Evolutionary conservation across 805 yeast genomes (phyloP), one percentile per base, ranked within the genome.

Genomic region (Candida broadrunensis): DNA sequence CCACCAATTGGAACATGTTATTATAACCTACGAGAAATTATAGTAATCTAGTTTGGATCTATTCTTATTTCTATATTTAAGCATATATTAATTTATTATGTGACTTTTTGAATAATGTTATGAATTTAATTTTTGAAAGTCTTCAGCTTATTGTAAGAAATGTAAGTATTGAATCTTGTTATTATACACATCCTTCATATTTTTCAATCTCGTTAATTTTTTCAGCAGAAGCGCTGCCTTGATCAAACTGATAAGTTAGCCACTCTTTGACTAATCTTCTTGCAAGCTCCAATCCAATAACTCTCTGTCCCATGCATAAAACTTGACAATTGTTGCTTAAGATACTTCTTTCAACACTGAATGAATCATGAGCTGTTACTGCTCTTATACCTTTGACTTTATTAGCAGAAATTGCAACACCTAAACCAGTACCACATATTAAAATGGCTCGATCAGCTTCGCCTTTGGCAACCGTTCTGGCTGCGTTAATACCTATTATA

Each of bases 371-470:
- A 3, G 76, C 77, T 17, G 77, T 72, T 8, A 67, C 76, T 1
- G 77, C 77, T 35, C 77, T 55, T 39, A 72, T 70, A 9, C 76
- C 76, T 2, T 58, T 50, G 16, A 72, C 77, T 47, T 72, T 72
- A 54, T 72, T 72, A 12, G 77, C 77, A 29, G 70, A 55, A 37
- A 72, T 61, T 12, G 75, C 75, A n/a, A 72, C 76, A 1, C 77
- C 77, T 26, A 72, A 56, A 1, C 77, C 77, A 7, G 77, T 72
- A 3, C 77, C 77, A 49, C 77, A 72, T 46, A 72, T 64, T 31
- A 72, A 52, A 21, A 72, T 61, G 9, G 68, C 78, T 18, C 78
- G 52, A 43, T 72, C 76, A 9, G 71, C 73, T 41, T 70, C 61
- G 5, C 72, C 72, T 11, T 48, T 43, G 11, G 61, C 58, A 14